phyloP scores from a whole-genome alignment of 352 stramenopile genomes.

The Phytophthora colocasiae region DNA sequence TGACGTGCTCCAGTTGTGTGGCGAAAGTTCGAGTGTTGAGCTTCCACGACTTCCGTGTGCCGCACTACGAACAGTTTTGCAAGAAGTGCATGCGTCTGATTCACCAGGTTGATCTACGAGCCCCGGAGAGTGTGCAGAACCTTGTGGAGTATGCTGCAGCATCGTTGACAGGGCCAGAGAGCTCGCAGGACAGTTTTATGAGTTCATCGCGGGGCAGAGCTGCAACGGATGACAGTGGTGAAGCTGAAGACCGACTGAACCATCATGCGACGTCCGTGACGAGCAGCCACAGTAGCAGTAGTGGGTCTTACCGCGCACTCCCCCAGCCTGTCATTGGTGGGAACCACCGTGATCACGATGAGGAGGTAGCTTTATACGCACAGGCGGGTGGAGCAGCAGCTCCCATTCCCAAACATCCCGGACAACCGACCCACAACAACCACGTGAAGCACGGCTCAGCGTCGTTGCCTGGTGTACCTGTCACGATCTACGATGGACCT shows the following conservation, averaged over 20 bases:
- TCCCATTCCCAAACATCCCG: slow-evolving; percentile 25
- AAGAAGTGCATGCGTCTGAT: slow-evolving; percentile 75
- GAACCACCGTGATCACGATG: slow-evolving; percentile 9
- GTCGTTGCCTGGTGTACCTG: slow-evolving; percentile 34
- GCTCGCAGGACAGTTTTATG: slow-evolving; percentile 26
- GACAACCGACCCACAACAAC: slow-evolving; percentile 20
- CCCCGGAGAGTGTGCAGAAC: slow-evolving; percentile 53
- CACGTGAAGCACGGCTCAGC: slow-evolving; percentile 28
- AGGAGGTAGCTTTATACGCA: slow-evolving; percentile 7
- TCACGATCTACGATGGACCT: slow-evolving; percentile 32
- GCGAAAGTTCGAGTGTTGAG: slow-evolving; percentile 70
- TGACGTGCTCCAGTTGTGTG: slow-evolving; percentile 71
- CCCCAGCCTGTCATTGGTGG: slow-evolving; percentile 36
- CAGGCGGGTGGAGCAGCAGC: slow-evolving; percentile 15
- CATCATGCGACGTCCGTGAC: slow-evolving; percentile 19
- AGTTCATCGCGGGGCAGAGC: slow-evolving; percentile 31
- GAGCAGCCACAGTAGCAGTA: slow-evolving; percentile 44
- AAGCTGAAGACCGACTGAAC: slow-evolving; percentile 16
- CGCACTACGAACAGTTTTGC: slow-evolving; percentile 66
- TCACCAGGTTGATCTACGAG: slow-evolving; percentile 65
- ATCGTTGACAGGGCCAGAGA: slow-evolving; percentile 37
- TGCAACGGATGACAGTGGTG: slow-evolving; percentile 44
- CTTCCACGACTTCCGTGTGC: slow-evolving; percentile 61
- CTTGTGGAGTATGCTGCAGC: slow-evolving; percentile 47
- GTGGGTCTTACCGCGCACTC: slow-evolving; percentile 24